Conservation (phyloP, 148 eudicot genomes). For the Salicornia ramosissima region DNA sequence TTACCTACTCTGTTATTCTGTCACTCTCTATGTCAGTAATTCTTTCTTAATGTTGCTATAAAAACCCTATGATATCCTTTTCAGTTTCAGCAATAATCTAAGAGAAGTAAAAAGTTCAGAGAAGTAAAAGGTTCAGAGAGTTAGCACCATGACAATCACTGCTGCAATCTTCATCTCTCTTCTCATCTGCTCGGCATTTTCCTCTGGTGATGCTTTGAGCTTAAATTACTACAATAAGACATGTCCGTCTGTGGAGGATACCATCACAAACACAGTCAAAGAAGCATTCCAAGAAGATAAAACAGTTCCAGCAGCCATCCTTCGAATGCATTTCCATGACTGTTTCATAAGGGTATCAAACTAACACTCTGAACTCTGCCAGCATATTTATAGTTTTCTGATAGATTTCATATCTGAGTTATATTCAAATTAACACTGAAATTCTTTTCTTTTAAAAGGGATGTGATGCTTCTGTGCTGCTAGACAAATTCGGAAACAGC, state of each 20-base stretch:
- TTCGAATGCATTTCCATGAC: slow-evolving; percentile 91
- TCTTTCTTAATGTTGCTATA: slow-evolving; percentile 22
- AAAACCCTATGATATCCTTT: slow-evolving; percentile 14
- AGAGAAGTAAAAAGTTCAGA: not conserved
- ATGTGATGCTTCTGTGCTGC: slow-evolving; percentile 84
- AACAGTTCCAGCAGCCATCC: slow-evolving; percentile 72
- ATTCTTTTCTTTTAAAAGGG: slow-evolving; percentile 37
- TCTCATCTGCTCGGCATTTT: slow-evolving; percentile 26
- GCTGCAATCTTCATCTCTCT: slow-evolving; percentile 32
- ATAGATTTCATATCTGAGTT: not conserved
- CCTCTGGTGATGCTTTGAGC: slow-evolving; percentile 47
- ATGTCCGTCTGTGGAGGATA: slow-evolving; percentile 58
- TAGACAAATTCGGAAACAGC: slow-evolving; percentile 49
- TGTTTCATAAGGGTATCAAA: slow-evolving; percentile 71
- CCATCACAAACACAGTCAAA: slow-evolving; percentile 37
- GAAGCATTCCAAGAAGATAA: slow-evolving; percentile 42
- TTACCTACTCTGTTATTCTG: slow-evolving; percentile 21
- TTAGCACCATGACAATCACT: slow-evolving; percentile 34
- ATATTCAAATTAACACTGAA: not conserved
- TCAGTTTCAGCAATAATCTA: slow-evolving; percentile 18
- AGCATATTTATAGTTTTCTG: not conserved
- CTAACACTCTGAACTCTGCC: not conserved
- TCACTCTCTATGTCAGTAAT: not conserved
- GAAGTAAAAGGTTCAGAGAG: not conserved
- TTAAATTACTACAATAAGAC: slow-evolving; percentile 54